Conservation (phyloP, 495 filamentous ascomycete species). For the Letharia columbiana region DNA sequence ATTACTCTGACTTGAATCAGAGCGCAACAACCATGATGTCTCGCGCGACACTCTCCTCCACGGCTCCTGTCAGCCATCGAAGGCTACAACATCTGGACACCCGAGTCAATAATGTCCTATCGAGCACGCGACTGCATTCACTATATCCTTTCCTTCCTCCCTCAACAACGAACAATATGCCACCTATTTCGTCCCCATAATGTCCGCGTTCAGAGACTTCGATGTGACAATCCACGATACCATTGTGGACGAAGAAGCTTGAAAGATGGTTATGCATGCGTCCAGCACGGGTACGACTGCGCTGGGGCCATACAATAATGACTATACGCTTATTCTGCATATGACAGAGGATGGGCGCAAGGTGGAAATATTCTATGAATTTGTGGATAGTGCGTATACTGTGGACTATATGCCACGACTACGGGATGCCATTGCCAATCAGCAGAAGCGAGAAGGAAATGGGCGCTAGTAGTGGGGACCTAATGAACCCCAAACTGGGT, state of each 20-base stretch:
- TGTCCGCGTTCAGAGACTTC: background rate
- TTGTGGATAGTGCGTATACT: slow-evolving; percentile 28
- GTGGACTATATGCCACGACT: background rate
- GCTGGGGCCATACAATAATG: slow-evolving; percentile 29
- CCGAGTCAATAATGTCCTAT: background rate
- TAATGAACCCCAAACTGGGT: no score
- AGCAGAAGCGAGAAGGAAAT: background rate
- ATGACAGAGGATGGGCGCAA: slow-evolving; percentile 29
- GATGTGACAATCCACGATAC: background rate
- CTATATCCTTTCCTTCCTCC: slow-evolving; percentile 3
- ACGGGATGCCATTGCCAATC: slow-evolving; percentile 2
- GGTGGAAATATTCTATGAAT: slow-evolving; percentile 28
- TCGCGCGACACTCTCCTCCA: background rate
- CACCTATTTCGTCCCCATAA: slow-evolving; percentile 5
- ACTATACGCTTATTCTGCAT: slow-evolving; percentile 29
- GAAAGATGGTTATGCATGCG: slow-evolving; percentile 22
- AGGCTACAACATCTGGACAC: slow-evolving; percentile 4
- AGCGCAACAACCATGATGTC: background rate
- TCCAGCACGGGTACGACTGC: slow-evolving; percentile 26
- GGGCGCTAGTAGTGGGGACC: no score
- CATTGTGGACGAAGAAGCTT: slow-evolving; percentile 1
- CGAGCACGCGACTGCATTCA: background rate
- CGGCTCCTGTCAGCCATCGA: background rate
- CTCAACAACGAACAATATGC: slow-evolving; percentile 11
- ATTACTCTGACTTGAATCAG: background rate